A percentile compares a stretch with the other conserved stretches of the same genome.
phyloP scores from a whole-genome alignment of 768 basidiomycete genomes.

The Filobasidium floriforme region DNA sequence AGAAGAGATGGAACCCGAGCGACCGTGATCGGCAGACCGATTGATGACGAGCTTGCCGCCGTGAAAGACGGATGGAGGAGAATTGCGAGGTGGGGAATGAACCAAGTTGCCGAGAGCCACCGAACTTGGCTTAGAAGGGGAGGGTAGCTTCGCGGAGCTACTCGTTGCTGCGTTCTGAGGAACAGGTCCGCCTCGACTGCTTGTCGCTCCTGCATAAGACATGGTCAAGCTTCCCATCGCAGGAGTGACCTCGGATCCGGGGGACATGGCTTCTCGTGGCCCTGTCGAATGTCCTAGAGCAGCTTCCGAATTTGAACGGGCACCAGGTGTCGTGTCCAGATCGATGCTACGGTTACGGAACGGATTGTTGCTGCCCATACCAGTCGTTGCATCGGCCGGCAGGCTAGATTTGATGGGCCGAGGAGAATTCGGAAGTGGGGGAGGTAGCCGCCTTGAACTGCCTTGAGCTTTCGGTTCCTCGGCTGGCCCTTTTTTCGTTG shows the following conservation, averaged over 20 bases:
- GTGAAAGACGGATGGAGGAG: neutral
- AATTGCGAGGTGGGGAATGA: neutral
- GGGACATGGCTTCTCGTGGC: no score
- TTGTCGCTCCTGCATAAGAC: neutral
- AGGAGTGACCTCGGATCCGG: neutral
- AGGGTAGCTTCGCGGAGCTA: neutral
- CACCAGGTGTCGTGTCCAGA: no score
- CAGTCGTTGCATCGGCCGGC: no score
- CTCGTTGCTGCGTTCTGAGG: neutral
- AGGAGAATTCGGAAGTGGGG: no score
- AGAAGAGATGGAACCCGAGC: neutral
- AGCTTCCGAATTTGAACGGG: no score
- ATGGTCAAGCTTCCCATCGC: slow-evolving; percentile 1
- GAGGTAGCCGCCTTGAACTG: no score
- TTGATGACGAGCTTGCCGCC: slow-evolving; percentile 4
- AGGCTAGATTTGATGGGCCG: no score
- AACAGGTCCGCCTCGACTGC: neutral
- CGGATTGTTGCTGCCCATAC: no score
- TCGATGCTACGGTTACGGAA: no score
- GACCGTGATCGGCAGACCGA: neutral
- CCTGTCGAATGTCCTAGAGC: no score
- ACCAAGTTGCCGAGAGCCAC: neutral
- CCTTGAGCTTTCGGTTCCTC: no score
- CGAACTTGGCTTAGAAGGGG: neutral
- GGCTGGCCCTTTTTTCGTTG: no score